Evolutionary conservation across 2,329 filamentous ascomycete genomes (phyloP).

Genomic region (Fusarium buharicum): DNA sequence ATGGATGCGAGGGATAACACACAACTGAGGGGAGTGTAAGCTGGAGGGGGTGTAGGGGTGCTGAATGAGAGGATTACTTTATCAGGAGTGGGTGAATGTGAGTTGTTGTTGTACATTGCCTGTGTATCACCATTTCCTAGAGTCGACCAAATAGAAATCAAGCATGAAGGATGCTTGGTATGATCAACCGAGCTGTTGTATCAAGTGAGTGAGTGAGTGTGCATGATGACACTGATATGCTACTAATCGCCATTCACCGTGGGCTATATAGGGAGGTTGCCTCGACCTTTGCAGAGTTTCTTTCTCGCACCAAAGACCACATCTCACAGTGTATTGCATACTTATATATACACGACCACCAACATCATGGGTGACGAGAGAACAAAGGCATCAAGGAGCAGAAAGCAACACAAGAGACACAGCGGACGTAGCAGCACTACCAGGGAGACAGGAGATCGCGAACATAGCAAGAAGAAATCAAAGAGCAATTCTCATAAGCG

Average conservation of each 20-base stretch:
- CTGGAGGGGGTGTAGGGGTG: slow-evolving; percentile 9
- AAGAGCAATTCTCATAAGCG: background rate
- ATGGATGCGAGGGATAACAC: slow-evolving; percentile 59
- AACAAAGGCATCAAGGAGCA: slow-evolving; percentile 4
- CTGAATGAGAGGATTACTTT: slow-evolving; percentile 4
- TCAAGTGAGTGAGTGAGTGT: slow-evolving; percentile 17
- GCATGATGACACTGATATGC: slow-evolving; percentile 1
- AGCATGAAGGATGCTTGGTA: slow-evolving; percentile 34
- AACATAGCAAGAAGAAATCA: slow-evolving; percentile 4
- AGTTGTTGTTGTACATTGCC: slow-evolving; percentile 44
- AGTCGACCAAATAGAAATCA: slow-evolving; percentile 41
- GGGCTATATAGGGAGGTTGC: slow-evolving; percentile 11
- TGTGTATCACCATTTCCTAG: slow-evolving; percentile 47
- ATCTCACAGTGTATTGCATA: background rate
- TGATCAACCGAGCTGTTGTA: slow-evolving; percentile 21
- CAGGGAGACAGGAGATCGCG: background rate
- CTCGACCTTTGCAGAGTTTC: background rate
- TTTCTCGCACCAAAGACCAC: background rate
- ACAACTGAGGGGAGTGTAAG: slow-evolving; percentile 54
- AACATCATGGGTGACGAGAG: background rate
- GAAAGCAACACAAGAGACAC: slow-evolving; percentile 9
- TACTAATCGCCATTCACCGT: slow-evolving; percentile 16
- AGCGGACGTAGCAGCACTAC: background rate
- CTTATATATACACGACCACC: background rate
- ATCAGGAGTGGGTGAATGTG: slow-evolving; percentile 22